Conservation (phyloP, 768 basidiomycete genomes). For the Amanita muscaria region DNA sequence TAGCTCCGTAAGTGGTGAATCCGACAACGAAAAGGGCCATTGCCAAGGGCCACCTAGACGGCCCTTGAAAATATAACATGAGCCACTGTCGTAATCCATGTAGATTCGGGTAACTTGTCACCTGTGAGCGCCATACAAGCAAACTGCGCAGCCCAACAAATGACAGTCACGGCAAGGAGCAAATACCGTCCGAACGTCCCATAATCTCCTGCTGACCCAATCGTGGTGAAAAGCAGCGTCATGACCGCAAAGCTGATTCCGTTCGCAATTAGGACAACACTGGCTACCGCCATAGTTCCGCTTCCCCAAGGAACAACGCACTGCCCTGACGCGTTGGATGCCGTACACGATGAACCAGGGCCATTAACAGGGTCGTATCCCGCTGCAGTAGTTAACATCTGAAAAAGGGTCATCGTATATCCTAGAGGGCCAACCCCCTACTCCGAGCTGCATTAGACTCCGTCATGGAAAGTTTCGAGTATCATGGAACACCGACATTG, state of each 20-base stretch:
- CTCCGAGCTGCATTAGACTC: background rate
- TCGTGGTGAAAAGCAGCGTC: slow-evolving; percentile 75
- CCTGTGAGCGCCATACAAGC: slow-evolving; percentile 67
- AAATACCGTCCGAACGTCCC: slow-evolving; percentile 74
- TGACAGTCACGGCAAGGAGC: slow-evolving; percentile 55
- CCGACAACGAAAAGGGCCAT: slow-evolving; percentile 78
- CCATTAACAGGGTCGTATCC: slow-evolving; percentile 67
- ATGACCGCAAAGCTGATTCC: slow-evolving; percentile 75
- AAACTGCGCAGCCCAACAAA: slow-evolving; percentile 80
- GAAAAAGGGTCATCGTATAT: slow-evolving; percentile 70
- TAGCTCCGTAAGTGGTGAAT: slow-evolving; percentile 73
- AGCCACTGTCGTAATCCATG: background rate
- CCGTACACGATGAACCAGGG: slow-evolving; percentile 59
- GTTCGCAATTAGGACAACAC: slow-evolving; percentile 69
- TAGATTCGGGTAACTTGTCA: slow-evolving; percentile 18
- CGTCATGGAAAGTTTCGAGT: background rate
- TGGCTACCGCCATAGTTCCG: slow-evolving; percentile 66
- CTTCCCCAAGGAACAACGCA: slow-evolving; percentile 74
- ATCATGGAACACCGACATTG: slow-evolving; percentile 38
- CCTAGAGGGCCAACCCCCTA: slow-evolving; percentile 63
- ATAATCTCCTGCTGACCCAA: slow-evolving; percentile 68
- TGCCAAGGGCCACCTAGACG: slow-evolving; percentile 61
- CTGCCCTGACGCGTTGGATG: slow-evolving; percentile 49
- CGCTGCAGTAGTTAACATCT: slow-evolving; percentile 60
- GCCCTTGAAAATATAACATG: slow-evolving; percentile 31